Evolutionary conservation across 225 moss, liverwort and hornwort genomes (phyloP), one percentile per base, ranked within the genome.

Genomic region (Physcomitrium patens): DNA sequence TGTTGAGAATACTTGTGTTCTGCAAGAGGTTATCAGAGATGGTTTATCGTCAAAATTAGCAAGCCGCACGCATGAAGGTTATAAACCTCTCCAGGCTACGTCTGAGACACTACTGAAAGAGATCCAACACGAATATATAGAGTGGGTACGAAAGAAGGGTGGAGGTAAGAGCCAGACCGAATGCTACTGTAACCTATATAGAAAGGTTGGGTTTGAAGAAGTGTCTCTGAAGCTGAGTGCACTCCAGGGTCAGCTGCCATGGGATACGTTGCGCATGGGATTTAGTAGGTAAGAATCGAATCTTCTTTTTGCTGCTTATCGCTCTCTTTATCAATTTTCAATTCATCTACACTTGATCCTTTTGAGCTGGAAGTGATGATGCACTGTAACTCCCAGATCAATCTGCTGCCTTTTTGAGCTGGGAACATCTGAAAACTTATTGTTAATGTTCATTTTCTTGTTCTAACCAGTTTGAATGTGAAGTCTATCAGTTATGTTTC

Each of bases 21-120:
- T 96, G 44, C 90, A 96, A 77, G 94, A 92, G 49, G 89, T 92
- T 18, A 83, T 96, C 55, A 91, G 84, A 70, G 94, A 93, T 69
- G 96, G 96, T 26, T 78, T 96, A 55, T 75, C 86, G 43, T 86
- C 83, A 71, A 93, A 87, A 74, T 58, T 83, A 41, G 74, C 83
- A 60, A 73, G 65, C 48, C 64, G 76, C 22, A 53, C 71, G 26
- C 82, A 71, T 52, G 81, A 87, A 79, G 91, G 86, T 51, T 86
- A 77, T 60, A 87, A 88, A 70, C 63, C 74, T 60, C 70, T 8
- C 28, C 37, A 53, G n/a, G 49, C 60, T 12, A 83, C 87, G 18
- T 79, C 90, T 3, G 77, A 89, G 20, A 72, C 43, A 16, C 62
- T 77, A 58, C 76, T 94, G 31, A 68, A 77, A 14, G 83, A 74